Conservation (phyloP, 371 early-diverging fungal species). For the Mortierella sp. region DNA sequence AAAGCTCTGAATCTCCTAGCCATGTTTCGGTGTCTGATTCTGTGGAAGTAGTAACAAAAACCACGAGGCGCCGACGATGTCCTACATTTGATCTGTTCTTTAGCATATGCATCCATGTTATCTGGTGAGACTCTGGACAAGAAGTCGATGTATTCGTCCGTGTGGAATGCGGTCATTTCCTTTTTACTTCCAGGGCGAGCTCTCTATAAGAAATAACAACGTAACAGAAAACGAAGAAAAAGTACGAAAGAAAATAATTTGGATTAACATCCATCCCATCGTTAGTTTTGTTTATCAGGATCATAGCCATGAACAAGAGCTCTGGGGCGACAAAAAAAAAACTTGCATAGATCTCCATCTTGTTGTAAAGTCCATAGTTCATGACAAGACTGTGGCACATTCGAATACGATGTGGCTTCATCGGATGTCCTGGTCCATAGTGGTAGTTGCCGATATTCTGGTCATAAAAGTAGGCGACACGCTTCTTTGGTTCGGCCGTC, state of each 20-base stretch:
- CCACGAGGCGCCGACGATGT: background rate
- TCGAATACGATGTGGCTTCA: slow-evolving; percentile 99
- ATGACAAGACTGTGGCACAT: slow-evolving; percentile 98
- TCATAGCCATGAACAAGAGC: too few relatives aligned
- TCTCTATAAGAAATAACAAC: slow-evolving; percentile 67
- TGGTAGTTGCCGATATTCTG: slow-evolving; percentile 90
- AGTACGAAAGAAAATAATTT: background rate
- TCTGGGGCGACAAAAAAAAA: too few relatives aligned
- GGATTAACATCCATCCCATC: background rate
- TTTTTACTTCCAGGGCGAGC: slow-evolving; percentile 90
- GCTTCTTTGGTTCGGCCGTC: slow-evolving; percentile 60
- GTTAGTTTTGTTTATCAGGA: background rate
- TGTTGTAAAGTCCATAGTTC: slow-evolving; percentile 95
- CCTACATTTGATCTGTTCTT: slow-evolving; percentile 88
- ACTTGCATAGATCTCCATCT: slow-evolving; percentile 90
- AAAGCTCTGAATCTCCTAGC: too few relatives aligned
- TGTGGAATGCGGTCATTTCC: slow-evolving; percentile 99
- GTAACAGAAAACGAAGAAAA: background rate
- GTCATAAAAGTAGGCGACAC: slow-evolving; percentile 85
- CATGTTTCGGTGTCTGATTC: too few relatives aligned
- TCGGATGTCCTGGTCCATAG: slow-evolving; percentile 96
- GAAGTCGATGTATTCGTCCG: slow-evolving; percentile 99
- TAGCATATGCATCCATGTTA: slow-evolving; percentile 83
- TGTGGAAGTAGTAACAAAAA: background rate
- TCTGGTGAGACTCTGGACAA: slow-evolving; percentile 95